Percentiles rank a stretch among this genome's conserved stretches.
These are phyloP conservation scores for Scheffersomyces lignicola DNA, from an alignment of 1,139 yeast species.

Conservation along the genomic window DNA sequence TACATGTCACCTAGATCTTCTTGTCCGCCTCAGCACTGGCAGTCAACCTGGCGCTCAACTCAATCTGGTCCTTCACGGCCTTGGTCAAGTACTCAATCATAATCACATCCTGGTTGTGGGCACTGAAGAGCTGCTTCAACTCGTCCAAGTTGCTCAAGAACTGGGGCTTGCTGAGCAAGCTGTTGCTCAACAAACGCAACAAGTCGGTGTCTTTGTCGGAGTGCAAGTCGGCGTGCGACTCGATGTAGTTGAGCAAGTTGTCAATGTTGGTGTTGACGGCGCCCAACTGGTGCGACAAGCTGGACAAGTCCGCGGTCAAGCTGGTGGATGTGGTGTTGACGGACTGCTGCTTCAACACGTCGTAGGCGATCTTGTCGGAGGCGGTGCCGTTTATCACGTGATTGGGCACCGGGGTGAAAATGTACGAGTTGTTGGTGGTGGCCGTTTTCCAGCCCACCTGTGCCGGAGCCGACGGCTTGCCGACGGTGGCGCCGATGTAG, in stretches of 20 bases:
- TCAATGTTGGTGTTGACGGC: slow-evolving; percentile 56
- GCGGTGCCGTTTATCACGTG: slow-evolving; percentile 59
- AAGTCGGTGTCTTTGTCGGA: slow-evolving; percentile 52
- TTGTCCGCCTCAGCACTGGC: slow-evolving; percentile 34
- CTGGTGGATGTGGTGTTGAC: slow-evolving; percentile 18
- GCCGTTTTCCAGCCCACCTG: slow-evolving; percentile 50
- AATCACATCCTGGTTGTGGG: slow-evolving; percentile 78
- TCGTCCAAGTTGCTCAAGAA: slow-evolving; percentile 56
- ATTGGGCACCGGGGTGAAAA: slow-evolving; percentile 79
- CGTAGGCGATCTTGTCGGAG: slow-evolving; percentile 58
- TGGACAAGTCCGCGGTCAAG: slow-evolving; percentile 25
- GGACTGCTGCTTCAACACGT: slow-evolving; percentile 30
- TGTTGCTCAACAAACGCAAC: slow-evolving; percentile 68
- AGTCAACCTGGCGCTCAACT: slow-evolving; percentile 74
- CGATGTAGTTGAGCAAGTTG: slow-evolving; percentile 50
- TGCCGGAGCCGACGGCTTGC: slow-evolving; percentile 43
- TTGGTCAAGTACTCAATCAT: slow-evolving; percentile 83
- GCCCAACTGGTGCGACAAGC: slow-evolving; percentile 56
- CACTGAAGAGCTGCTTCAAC: slow-evolving; percentile 63
- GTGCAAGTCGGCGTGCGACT: slow-evolving; percentile 37
- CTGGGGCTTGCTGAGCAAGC: slow-evolving; percentile 59
- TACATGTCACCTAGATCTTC: slow-evolving; percentile 11
- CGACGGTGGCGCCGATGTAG: slow-evolving; percentile 77
- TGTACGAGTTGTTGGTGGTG: slow-evolving; percentile 49
- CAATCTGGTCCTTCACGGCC: slow-evolving; percentile 84